Conservation (phyloP, 1,139 yeast species). For the Kodamaea plutei region DNA sequence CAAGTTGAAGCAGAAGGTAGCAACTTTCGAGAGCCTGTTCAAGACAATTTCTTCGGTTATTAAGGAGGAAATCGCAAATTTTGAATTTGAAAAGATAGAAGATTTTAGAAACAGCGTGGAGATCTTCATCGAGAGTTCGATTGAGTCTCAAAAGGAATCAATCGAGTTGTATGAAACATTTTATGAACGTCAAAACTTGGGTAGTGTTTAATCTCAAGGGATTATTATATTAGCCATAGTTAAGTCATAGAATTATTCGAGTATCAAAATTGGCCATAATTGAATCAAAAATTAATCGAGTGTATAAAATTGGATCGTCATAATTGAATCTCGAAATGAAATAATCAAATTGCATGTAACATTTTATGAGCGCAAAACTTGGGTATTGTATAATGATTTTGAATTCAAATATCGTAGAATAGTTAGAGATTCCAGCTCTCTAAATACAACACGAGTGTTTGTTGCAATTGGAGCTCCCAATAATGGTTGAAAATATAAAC, state of each 20-base stretch:
- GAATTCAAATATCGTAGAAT: too few species aligned
- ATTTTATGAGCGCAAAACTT: constrained; percentile 54
- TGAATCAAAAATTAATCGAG: too few species aligned
- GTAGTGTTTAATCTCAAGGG: constrained; percentile 15
- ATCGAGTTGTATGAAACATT: constrained; percentile 96
- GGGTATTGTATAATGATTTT: constrained; percentile 19
- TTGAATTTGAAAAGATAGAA: constrained; percentile 72
- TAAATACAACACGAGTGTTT: too few species aligned
- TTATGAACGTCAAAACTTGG: constrained; percentile 46
- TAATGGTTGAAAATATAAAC: too few species aligned
- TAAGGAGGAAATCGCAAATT: constrained; percentile 60
- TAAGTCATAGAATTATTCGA: too few species aligned
- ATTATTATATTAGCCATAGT: too few species aligned
- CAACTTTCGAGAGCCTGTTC: constrained; percentile 55
- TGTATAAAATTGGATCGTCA: too few species aligned
- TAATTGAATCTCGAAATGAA: constrained; percentile 93
- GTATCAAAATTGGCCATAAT: too few species aligned
- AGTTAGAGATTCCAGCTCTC: too few species aligned
- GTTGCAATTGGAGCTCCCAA: too few species aligned
- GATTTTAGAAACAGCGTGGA: constrained; percentile 92
- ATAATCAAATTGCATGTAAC: constrained; percentile 95
- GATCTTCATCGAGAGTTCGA: constrained; percentile 82
- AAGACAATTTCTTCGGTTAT: constrained; percentile 60
- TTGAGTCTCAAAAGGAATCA: constrained; percentile 91
- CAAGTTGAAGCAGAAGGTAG: constrained; percentile 54